Conservation (phyloP, 2,329 filamentous ascomycete species). For the Dactylella cylindrospora region DNA sequence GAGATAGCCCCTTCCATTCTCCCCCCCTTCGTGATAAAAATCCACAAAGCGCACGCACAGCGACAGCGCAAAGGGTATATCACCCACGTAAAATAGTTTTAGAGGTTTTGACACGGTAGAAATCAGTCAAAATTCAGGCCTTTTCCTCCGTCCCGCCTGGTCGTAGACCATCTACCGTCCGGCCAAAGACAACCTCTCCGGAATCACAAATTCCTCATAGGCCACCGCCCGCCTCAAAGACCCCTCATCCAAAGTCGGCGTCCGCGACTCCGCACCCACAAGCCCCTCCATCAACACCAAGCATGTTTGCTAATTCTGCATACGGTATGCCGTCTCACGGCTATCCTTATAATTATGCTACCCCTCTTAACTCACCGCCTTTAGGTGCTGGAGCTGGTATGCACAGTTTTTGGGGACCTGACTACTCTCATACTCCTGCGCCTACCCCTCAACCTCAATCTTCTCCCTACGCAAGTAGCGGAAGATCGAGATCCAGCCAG, state of each 20-base stretch:
- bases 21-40: slow-evolving; percentile 21
- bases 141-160: slow-evolving; percentile 39
- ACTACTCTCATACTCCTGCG: slow-evolving; percentile 43
- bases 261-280: slow-evolving; percentile 41
- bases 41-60: slow-evolving; percentile 33
- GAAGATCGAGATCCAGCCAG: slow-evolving; percentile 28
- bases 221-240: slow-evolving; percentile 42
- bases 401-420: slow-evolving; percentile 40
- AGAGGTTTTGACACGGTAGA: slow-evolving; percentile 40
- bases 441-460: slow-evolving; percentile 41
- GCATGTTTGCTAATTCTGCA: slow-evolving; percentile 43
- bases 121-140: slow-evolving; percentile 45
- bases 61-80: slow-evolving; percentile 37
- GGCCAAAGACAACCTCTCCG: slow-evolving; percentile 44
- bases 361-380: slow-evolving; percentile 45
- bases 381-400: slow-evolving; percentile 45
- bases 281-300: slow-evolving; percentile 35
- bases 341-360: slow-evolving; percentile 44
- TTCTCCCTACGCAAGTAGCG: slow-evolving; percentile 38
- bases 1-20: slow-evolving; percentile 27
- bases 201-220: slow-evolving; percentile 41
- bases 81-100: slow-evolving; percentile 38
- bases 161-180: slow-evolving; percentile 44
- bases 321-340: slow-evolving; percentile 45
- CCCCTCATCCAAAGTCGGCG: slow-evolving; percentile 44